Evolutionary conservation across 345 rosid species (phyloP).

Genomic region (Brassica cretica): DNA sequence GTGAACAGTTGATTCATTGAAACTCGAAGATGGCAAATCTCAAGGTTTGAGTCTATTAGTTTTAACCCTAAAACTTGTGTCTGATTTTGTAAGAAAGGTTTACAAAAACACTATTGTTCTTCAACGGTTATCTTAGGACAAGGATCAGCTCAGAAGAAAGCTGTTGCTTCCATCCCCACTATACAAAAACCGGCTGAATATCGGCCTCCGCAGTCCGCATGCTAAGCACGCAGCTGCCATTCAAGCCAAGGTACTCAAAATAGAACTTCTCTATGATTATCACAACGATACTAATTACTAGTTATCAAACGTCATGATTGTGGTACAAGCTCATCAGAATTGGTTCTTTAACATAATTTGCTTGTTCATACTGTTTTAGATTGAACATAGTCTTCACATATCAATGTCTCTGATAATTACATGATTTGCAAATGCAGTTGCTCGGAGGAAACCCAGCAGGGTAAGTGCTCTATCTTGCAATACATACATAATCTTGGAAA

Average conservation of each 20-base stretch:
- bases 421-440: constrained; percentile 51
- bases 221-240: constrained; percentile 75
- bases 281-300: background rate
- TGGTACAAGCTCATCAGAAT: background rate
- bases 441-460: constrained; percentile 62
- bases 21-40: constrained; percentile 57
- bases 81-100: background rate
- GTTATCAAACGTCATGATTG: background rate
- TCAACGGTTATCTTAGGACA: constrained; percentile 48
- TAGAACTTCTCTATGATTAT: background rate
- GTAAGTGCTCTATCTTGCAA: constrained; percentile 47
- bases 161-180: constrained; percentile 44
- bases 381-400: too few species aligned
- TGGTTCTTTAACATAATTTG: background rate
- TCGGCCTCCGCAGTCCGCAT: constrained; percentile 93
- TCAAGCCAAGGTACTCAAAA: constrained; percentile 72
- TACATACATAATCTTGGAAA: background rate
- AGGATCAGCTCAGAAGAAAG: constrained; percentile 56
- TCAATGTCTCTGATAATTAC: constrained; percentile 37
- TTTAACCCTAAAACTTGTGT: background rate
- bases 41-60: constrained; percentile 50
- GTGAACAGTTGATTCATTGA: constrained; percentile 65
- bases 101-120: constrained; percentile 1
- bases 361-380: background rate
- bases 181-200: constrained; percentile 77